phyloP scores from a whole-genome alignment of 352 stramenopile genomes.

The Globisporangium abappressorium region DNA sequence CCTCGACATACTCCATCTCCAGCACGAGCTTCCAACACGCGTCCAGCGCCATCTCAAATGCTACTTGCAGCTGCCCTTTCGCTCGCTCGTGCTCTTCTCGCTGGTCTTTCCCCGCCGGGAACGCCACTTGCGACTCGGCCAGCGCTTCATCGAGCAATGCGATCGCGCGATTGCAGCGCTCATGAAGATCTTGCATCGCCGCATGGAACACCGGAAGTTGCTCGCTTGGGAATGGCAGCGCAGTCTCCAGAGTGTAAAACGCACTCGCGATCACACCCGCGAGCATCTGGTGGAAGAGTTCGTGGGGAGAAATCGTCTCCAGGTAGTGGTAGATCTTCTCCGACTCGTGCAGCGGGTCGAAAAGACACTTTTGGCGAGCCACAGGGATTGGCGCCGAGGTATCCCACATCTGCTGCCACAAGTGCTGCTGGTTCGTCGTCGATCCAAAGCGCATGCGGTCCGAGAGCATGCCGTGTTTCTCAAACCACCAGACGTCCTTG shows the following conservation, averaged over 20 bases:
- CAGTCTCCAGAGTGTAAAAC: conserved; percentile 52
- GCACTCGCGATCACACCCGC: conserved; percentile 54
- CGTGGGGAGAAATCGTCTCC: conserved; percentile 71
- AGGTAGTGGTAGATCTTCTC: conserved; percentile 84
- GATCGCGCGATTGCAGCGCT: conserved; percentile 45
- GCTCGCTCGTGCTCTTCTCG: conserved; percentile 40
- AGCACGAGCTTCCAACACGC: conserved; percentile 63
- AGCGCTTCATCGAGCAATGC: conserved; percentile 59
- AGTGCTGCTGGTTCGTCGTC: conserved; percentile 41
- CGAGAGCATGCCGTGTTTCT: conserved; percentile 62
- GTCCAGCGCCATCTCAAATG: conserved; percentile 79
- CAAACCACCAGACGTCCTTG: conserved; percentile 64
- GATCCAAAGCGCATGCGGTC: conserved; percentile 60
- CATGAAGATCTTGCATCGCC: conserved; percentile 34
- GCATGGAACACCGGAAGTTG: conserved; percentile 33
- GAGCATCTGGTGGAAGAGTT: conserved; percentile 83
- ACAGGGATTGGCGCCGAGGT: conserved; percentile 41
- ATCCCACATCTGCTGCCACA: conserved; percentile 82
- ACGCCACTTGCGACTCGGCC: conserved; percentile 58
- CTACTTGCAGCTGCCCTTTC: conserved; percentile 56
- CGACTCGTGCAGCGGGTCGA: conserved; percentile 68
- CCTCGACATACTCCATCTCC: conserved; percentile 48
- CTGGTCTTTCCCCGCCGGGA: conserved; percentile 35
- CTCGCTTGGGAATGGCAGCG: conserved; percentile 33
- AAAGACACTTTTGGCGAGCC: conserved; percentile 64